Evolutionary conservation across 805 yeast species (phyloP).

Genomic region (Wickerhamomyces alni): DNA sequence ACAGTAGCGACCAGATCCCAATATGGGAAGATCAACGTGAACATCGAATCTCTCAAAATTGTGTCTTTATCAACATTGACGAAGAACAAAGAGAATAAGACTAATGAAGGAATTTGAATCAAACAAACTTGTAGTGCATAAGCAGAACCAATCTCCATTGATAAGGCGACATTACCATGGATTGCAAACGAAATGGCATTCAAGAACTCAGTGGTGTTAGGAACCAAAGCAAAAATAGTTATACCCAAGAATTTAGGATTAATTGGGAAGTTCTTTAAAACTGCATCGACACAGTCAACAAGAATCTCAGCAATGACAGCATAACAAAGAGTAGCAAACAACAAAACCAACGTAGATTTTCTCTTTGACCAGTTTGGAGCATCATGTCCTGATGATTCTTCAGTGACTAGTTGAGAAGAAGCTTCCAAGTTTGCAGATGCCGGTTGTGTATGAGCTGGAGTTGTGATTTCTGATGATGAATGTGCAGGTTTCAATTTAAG

Average conservation of each 20-base stretch:
- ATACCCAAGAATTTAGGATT: slow-evolving; percentile 88
- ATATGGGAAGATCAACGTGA: slow-evolving; percentile 84
- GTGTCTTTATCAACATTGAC: slow-evolving; percentile 24
- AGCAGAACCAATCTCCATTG: slow-evolving; percentile 98
- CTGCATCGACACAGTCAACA: slow-evolving; percentile 91
- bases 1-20: slow-evolving; percentile 91
- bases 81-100: slow-evolving; percentile 61
- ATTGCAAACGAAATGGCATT: slow-evolving; percentile 97
- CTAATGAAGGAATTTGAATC: slow-evolving; percentile 88
- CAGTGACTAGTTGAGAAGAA: slow-evolving; percentile 3
- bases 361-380: slow-evolving; percentile 95
- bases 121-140: slow-evolving; percentile 94
- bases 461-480: neutral
- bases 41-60: slow-evolving; percentile 40
- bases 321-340: slow-evolving; percentile 80
- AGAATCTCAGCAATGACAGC: slow-evolving; percentile 92
- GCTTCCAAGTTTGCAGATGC: neutral
- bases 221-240: slow-evolving; percentile 92
- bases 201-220: slow-evolving; percentile 93
- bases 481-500: slow-evolving; percentile 16
- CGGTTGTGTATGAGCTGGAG: neutral
- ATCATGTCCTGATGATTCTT: slow-evolving; percentile 62
- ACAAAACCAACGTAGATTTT: slow-evolving; percentile 75
- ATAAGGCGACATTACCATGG: slow-evolving; percentile 90
- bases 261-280: slow-evolving; percentile 69